Evolutionary conservation across 495 filamentous ascomycete genomes (phyloP).

Genomic region (Penicillium steckii): DNA sequence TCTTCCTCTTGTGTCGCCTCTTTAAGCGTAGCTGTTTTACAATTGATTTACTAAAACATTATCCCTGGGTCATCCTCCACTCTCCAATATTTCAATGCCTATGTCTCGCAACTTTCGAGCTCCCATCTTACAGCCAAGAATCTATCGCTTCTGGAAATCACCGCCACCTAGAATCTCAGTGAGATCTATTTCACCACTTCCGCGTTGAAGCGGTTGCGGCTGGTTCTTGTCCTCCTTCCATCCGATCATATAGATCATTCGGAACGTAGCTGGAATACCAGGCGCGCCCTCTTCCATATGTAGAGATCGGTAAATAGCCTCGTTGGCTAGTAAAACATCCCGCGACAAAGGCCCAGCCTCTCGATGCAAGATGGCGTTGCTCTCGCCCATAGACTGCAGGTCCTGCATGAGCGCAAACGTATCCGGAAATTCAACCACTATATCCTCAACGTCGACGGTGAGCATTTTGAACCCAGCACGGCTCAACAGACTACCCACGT

Average conservation of each 20-base stretch:
- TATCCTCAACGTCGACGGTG: conserved; percentile 96
- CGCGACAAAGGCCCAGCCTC: conserved; percentile 71
- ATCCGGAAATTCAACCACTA: conserved; percentile 93
- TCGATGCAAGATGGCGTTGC: conserved; percentile 78
- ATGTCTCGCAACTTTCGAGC: not conserved
- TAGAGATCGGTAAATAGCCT: conserved; percentile 83
- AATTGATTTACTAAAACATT: conserved; percentile 31
- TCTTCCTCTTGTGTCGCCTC: conserved; percentile 15
- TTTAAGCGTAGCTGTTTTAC: conserved; percentile 33
- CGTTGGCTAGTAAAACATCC: conserved; percentile 84
- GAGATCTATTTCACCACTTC: conserved; percentile 77
- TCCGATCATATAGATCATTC: conserved; percentile 95
- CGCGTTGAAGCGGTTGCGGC: conserved; percentile 73
- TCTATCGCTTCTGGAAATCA: conserved; percentile 37
- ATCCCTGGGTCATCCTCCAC: conserved; percentile 5
- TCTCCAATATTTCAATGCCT: not conserved
- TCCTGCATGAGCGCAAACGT: conserved; percentile 90
- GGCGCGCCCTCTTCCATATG: conserved; percentile 70
- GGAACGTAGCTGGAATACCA: conserved; percentile 83
- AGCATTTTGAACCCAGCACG: conserved; percentile 91
- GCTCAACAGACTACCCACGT: conserved; percentile 84
- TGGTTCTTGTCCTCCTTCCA: conserved; percentile 88
- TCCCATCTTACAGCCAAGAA: not conserved
- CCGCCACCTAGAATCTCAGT: conserved; percentile 75
- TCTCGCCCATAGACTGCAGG: conserved; percentile 92